Evolutionary conservation across 1,139 yeast species (phyloP).

Genomic region (Candida mesenterica): DNA sequence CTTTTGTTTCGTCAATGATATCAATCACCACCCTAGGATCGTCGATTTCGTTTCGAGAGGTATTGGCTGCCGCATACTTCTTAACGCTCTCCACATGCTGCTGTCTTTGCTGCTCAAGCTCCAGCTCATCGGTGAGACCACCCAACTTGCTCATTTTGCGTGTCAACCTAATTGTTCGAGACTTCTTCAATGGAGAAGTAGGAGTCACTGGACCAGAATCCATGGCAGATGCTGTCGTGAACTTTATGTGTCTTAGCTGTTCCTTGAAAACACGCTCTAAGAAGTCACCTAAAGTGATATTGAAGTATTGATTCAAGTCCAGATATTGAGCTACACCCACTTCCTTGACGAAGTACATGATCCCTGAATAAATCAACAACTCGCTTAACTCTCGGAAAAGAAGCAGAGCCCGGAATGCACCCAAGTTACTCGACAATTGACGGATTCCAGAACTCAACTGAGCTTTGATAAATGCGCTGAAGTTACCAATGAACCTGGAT

Average conservation of each 20-base stretch:
- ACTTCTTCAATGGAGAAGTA: slow-evolving; percentile 19
- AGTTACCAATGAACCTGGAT: slow-evolving; percentile 48
- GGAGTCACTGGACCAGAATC: not conserved
- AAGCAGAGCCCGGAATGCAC: slow-evolving; percentile 23
- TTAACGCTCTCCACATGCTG: slow-evolving; percentile 15
- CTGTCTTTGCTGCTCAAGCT: slow-evolving; percentile 9
- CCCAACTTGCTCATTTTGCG: slow-evolving; percentile 21
- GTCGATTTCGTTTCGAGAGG: slow-evolving; percentile 27
- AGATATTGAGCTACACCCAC: slow-evolving; percentile 22
- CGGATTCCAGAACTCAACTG: slow-evolving; percentile 40
- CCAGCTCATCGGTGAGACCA: slow-evolving; percentile 3
- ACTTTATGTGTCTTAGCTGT: slow-evolving; percentile 23
- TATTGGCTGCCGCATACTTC: slow-evolving; percentile 11
- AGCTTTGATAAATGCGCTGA: slow-evolving; percentile 43
- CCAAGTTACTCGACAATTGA: slow-evolving; percentile 26
- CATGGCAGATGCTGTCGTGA: slow-evolving; percentile 10
- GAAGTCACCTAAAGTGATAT: slow-evolving; percentile 24
- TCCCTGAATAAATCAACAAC: slow-evolving; percentile 56
- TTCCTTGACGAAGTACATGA: slow-evolving; percentile 65
- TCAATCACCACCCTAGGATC: slow-evolving; percentile 46
- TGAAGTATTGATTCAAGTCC: slow-evolving; percentile 31
- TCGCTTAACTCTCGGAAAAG: slow-evolving; percentile 38
- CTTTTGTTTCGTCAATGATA: slow-evolving; percentile 34
- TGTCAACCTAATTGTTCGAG: slow-evolving; percentile 34
- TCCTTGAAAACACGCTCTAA: slow-evolving; percentile 27